Evolutionary conservation across 768 basidiomycete species (phyloP), one percentile per base, ranked within the genome.

Genomic region (Boletus rubroflammeus): DNA sequence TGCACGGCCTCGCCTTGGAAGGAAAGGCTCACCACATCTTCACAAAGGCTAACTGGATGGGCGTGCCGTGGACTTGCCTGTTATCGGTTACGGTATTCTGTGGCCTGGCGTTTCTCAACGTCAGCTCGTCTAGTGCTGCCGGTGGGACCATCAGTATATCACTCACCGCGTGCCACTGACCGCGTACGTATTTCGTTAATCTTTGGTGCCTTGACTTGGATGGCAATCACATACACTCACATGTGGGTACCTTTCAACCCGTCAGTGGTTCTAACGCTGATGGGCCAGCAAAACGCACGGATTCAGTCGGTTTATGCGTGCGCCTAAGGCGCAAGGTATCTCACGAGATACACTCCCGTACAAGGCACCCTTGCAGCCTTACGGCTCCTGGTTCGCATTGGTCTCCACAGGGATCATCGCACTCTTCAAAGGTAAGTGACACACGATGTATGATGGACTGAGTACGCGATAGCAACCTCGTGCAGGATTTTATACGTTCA

Each of bases 321-420:
- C 81, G 0, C 71, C 79, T 62, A 64, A 73, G 42, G 73, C 66
- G 0, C 76, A 79, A 25, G 77, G 77, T 23, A 65, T 73, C 53
- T 74, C 72, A 4, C 69, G 78, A 39, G 73, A 79, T 28, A 63
- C 68, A 13, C 66, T 82, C 25, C 80, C 79, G 0, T 81, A 79
- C 56, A 46, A 36, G 25, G 45, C 57, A 6, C 55, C 45, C 21
- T 25, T 50, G 36, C 47, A 46, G 3, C 82, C 82, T 17, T 82
- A 73, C 66, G 83, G 84, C 10, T 78, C 78, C 40, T 85, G 81
- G 79, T 79, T 84, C 58, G 84, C 83, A 21, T 62, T 86, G 13
- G 65, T 78, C 35, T 68, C 76, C 17, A 83, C 82, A 3, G 73
- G 58, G 4, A 73, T 83, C 55, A 82, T 84, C 61, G 79, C 79